Conservation (phyloP, 306 rosid species). For the Cicer judaicum region DNA sequence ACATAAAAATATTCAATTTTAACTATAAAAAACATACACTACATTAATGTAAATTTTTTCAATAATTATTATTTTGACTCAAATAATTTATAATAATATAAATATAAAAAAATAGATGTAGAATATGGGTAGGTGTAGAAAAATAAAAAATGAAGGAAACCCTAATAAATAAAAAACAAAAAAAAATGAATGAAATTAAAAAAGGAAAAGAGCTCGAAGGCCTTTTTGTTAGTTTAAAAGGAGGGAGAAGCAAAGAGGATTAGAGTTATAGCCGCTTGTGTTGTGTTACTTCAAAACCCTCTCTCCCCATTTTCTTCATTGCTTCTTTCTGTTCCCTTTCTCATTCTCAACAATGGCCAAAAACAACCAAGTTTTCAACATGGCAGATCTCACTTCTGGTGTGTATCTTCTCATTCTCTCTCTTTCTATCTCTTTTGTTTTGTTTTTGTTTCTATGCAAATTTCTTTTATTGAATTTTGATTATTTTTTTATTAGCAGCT, state of each 20-base stretch:
- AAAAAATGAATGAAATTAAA: background rate
- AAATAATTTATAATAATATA: background rate
- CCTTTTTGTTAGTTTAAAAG: background rate
- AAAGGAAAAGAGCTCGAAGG: background rate
- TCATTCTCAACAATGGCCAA: background rate
- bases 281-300: background rate
- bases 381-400: background rate
- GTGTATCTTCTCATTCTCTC: background rate
- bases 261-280: background rate
- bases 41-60: background rate
- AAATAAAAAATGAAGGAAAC: background rate
- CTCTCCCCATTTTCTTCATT: background rate
- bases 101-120: background rate
- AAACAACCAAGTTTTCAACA: background rate
- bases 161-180: background rate
- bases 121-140: background rate
- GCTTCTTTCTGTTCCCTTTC: background rate
- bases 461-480: background rate
- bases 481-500: conserved; percentile 42
- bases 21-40: no score
- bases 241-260: conserved; percentile 5
- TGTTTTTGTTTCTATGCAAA: background rate
- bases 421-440: background rate
- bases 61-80: background rate
- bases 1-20: no score